These are phyloP conservation scores for Capsicum chinense DNA, from an alignment of 257 asterid species.

Conservation along the genomic window DNA sequence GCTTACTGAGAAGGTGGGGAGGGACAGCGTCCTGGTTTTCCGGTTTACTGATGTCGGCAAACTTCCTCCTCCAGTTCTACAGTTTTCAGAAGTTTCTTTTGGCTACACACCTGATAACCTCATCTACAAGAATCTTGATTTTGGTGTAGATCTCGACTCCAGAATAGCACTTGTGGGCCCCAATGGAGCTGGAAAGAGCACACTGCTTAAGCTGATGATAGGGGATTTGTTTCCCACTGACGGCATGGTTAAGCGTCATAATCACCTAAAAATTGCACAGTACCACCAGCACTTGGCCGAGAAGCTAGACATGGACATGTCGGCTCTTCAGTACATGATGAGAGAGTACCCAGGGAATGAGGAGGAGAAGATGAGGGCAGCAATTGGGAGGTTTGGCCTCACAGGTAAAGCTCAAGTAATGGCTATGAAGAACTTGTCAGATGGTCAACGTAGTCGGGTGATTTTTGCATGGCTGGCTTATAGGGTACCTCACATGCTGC, in stretches of 20 bases:
- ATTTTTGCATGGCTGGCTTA: conserved; percentile 96
- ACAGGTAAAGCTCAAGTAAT: conserved; percentile 90
- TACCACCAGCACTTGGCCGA: conserved; percentile 91
- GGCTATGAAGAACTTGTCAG: conserved; percentile 91
- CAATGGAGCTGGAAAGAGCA: conserved; percentile 97
- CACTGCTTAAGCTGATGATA: conserved; percentile 92
- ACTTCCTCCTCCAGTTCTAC: conserved; percentile 98
- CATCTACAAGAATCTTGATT: conserved; percentile 84
- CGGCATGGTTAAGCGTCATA: conserved; percentile 96
- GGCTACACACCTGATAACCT: conserved; percentile 94
- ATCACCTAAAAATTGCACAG: conserved; percentile 89
- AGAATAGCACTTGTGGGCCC: conserved; percentile 96
- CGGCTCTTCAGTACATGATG: conserved; percentile 78
- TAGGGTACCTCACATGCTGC: conserved; percentile 87
- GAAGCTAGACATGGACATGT: conserved; percentile 79
- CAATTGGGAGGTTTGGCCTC: conserved; percentile 87
- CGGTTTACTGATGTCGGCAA: conserved; percentile 88
- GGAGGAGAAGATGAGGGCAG: conserved; percentile 94
- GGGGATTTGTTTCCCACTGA: conserved; percentile 84
- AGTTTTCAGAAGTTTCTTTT: conserved; percentile 84
- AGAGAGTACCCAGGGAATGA: conserved; percentile 88
- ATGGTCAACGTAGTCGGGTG: conserved; percentile 88
- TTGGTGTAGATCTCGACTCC: conserved; percentile 96
- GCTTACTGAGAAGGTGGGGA: conserved; percentile 82
- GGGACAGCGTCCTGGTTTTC: conserved; percentile 76